These are phyloP conservation scores for Physcomitrellopsis africana DNA, from an alignment of 225 moss, liverwort and hornwort genomes.

Conservation along the genomic window DNA sequence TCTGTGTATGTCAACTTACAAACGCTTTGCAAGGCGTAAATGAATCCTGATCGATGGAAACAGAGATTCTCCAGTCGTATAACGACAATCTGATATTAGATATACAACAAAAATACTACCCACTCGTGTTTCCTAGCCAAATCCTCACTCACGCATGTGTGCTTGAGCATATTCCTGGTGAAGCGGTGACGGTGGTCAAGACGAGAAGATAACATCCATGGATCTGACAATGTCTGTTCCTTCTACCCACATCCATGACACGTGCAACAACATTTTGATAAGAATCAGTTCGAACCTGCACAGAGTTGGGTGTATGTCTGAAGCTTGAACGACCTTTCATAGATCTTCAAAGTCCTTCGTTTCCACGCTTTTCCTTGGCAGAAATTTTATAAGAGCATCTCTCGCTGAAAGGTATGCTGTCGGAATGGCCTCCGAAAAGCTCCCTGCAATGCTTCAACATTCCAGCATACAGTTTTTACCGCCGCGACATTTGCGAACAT, in stretches of 20 bases:
- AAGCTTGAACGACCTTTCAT: slow-evolving; percentile 35
- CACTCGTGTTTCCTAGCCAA: neutral
- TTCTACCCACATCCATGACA: slow-evolving; percentile 82
- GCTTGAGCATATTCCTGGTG: neutral
- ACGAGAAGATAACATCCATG: slow-evolving; percentile 2
- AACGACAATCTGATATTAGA: neutral
- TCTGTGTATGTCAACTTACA: neutral
- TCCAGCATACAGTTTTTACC: slow-evolving; percentile 40
- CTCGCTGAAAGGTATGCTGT: slow-evolving; percentile 7
- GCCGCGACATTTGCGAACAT: slow-evolving; percentile 38
- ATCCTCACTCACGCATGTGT: neutral
- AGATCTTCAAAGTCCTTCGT: slow-evolving; percentile 30
- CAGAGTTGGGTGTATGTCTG: neutral
- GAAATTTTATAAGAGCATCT: neutral
- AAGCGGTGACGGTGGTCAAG: slow-evolving; percentile 14
- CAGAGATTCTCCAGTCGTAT: neutral
- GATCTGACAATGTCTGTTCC: slow-evolving; percentile 85
- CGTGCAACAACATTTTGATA: slow-evolving; percentile 73
- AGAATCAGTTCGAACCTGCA: slow-evolving; percentile 76
- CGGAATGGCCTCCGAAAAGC: slow-evolving; percentile 28
- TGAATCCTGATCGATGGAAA: neutral
- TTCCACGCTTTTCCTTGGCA: neutral
- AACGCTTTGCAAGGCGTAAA: neutral
- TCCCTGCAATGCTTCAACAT: slow-evolving; percentile 40
- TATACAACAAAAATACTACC: neutral